A percentile compares a stretch with the other conserved stretches of the same genome.
Conservation (phyloP, 2,329 filamentous ascomycete genomes). For the Aureobasidium melanogenum region DNA sequence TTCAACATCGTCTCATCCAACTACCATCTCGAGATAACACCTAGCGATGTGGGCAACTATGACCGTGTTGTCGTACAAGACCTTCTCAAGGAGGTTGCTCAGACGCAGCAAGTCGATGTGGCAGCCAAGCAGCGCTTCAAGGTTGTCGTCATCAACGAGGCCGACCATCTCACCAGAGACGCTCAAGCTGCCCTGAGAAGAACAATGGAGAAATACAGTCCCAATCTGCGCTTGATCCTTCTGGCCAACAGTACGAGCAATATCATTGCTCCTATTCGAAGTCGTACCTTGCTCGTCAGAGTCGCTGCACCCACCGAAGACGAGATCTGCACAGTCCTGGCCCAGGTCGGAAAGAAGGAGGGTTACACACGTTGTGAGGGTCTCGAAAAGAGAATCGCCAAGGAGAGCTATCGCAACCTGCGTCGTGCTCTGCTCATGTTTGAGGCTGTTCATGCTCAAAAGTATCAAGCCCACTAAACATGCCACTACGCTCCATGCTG, state of each 20-base stretch:
- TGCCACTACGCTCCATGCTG: slow-evolving; percentile 22
- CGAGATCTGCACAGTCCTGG: slow-evolving; percentile 73
- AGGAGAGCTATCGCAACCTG: slow-evolving; percentile 83
- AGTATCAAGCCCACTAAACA: slow-evolving; percentile 49
- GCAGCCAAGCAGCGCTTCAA: slow-evolving; percentile 89
- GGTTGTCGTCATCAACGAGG: slow-evolving; percentile 98
- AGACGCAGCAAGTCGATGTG: slow-evolving; percentile 97
- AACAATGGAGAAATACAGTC: slow-evolving; percentile 99
- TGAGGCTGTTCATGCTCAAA: slow-evolving; percentile 93
- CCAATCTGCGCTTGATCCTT: slow-evolving; percentile 83
- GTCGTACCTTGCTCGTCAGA: slow-evolving; percentile 79
- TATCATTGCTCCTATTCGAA: slow-evolving; percentile 97
- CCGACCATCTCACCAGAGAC: slow-evolving; percentile 86
- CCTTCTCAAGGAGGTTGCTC: slow-evolving; percentile 91
- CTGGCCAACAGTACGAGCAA: slow-evolving; percentile 95
- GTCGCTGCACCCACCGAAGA: slow-evolving; percentile 80
- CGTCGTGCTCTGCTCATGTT: slow-evolving; percentile 90
- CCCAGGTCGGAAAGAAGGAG: slow-evolving; percentile 64
- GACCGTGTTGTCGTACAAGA: slow-evolving; percentile 95
- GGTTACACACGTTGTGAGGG: slow-evolving; percentile 68
- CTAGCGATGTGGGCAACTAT: slow-evolving; percentile 91
- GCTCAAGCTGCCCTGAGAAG: slow-evolving; percentile 88
- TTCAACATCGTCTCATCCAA: slow-evolving; percentile 98
- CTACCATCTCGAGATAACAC: slow-evolving; percentile 97
- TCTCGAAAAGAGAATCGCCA: slow-evolving; percentile 76